These are phyloP conservation scores for Ophiocordyceps camponoti-leonardi DNA, from an alignment of 2,329 filamentous ascomycete species.

Conservation along the genomic window DNA sequence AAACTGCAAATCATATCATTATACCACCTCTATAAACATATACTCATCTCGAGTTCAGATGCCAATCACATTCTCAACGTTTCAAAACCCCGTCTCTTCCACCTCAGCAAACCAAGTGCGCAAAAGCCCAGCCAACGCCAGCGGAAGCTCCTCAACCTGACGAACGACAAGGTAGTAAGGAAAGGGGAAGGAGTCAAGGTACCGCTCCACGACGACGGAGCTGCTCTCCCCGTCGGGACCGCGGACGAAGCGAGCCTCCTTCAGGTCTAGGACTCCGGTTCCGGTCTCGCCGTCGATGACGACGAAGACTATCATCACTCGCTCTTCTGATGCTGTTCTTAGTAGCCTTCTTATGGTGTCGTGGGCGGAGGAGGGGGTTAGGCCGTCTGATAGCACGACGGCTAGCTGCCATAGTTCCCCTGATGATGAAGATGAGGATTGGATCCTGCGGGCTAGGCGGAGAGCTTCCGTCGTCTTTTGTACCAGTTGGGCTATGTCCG, in stretches of 20 bases:
- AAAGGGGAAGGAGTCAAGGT: constrained; percentile 93
- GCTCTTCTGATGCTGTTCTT: constrained; percentile 74
- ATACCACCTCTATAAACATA: too few species aligned
- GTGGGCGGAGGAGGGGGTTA: constrained; percentile 70
- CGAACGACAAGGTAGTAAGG: constrained; percentile 92
- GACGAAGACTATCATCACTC: constrained; percentile 97
- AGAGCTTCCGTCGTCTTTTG: constrained; percentile 67
- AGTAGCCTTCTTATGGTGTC: constrained; percentile 68
- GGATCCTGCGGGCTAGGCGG: constrained; percentile 49
- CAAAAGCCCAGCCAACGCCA: constrained; percentile 70
- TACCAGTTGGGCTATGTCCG: constrained; percentile 68
- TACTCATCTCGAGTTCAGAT: too few species aligned
- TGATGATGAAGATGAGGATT: constrained; percentile 33
- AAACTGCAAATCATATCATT: too few species aligned
- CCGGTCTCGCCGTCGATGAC: constrained; percentile 58
- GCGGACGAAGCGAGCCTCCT: constrained; percentile 66
- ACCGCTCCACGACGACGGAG: constrained; percentile 73
- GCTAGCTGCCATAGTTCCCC: constrained; percentile 85
- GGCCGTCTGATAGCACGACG: constrained; percentile 81
- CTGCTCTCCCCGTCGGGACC: constrained; percentile 41
- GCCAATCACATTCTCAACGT: too few species aligned
- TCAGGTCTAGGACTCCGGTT: constrained; percentile 70
- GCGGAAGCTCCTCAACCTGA: constrained; percentile 78
- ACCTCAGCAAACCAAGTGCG: constrained; percentile 89
- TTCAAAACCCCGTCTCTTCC: too few species aligned